Evolutionary conservation across 2,329 filamentous ascomycete genomes (phyloP), one percentile per base, ranked within the genome.

Genomic region (Aureobasidium lini): DNA sequence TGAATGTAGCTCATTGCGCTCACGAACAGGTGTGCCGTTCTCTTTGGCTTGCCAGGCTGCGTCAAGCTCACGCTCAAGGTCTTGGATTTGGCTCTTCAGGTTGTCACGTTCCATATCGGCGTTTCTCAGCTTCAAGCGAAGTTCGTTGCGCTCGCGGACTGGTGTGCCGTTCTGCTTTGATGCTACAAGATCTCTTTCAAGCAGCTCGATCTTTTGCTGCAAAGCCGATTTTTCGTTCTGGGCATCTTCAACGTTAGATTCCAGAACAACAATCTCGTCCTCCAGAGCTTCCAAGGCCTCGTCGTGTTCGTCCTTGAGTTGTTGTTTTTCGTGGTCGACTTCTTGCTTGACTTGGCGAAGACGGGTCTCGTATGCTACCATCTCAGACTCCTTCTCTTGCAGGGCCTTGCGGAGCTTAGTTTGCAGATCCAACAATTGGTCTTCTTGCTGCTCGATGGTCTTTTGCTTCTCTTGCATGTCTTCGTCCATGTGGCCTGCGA

Each of bases 201-300:
- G 3, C 75, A 66, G 23, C 65, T 75, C 73, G 4, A 82, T 77
- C 60, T 82, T 81, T 56, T 83, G 77, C 66, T 89, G 82, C 1
- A 87, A 73, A 43, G 83, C 76, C 7, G 79, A 77, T 66, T 84
- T 86, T 62, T 77, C 76, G 15, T 72, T 70, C 23, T 72, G 67
- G 1, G 71, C 68, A 16, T 77, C 74, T 34, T 78, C 76, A 7
- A 73, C 68, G 32, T 70, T 71, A 31, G 73, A 71, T 59, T 78
- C 75, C 1, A 79, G 66, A 6, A 79, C 73, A 36, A 76, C 69
- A 16, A 82, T 78, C 61, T 82, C 81, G 34, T 85, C 81, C 65
- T 85, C 80, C 9, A 86, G 70, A 32, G 81, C 77, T 49, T 81
- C 72, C 61, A 69, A 68, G 31, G 67, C 68, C 31, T 70, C 67